Evolutionary conservation across 805 yeast genomes (phyloP).

Genomic region (Wickerhamomyces chambardii): DNA sequence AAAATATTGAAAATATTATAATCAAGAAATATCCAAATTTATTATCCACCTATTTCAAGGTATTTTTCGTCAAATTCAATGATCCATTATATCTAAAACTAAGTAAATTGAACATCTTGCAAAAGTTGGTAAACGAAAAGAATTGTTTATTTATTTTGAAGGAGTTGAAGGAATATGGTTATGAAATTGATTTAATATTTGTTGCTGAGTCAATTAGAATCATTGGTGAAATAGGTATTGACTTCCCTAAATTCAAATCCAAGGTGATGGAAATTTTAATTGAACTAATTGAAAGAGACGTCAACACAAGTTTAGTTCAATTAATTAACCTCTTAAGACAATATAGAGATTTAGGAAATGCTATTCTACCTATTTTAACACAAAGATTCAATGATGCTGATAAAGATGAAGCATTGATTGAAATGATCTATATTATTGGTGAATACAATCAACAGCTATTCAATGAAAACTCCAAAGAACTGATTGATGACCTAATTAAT

Average conservation of each 20-base stretch:
- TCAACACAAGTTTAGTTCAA: slow-evolving; percentile 55
- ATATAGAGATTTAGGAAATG: slow-evolving; percentile 41
- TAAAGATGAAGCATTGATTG: slow-evolving; percentile 40
- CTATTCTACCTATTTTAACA: slow-evolving; percentile 47
- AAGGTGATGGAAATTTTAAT: slow-evolving; percentile 54
- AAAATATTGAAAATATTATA: slow-evolving; percentile 74
- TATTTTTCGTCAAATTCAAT: slow-evolving; percentile 82
- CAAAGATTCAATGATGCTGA: slow-evolving; percentile 37
- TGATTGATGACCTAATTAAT: slow-evolving; percentile 33
- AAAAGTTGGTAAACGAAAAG: slow-evolving; percentile 53
- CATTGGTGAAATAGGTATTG: slow-evolving; percentile 65
- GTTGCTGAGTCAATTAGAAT: slow-evolving; percentile 59
- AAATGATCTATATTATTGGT: slow-evolving; percentile 63
- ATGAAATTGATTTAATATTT: slow-evolving; percentile 79
- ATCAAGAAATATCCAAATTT: slow-evolving; percentile 82
- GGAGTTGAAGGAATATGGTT: slow-evolving; percentile 71
- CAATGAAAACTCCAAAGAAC: slow-evolving; percentile 31
- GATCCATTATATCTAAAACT: slow-evolving; percentile 74
- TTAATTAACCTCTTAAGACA: slow-evolving; percentile 61
- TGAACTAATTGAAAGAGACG: slow-evolving; percentile 51
- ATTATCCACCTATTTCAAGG: slow-evolving; percentile 71
- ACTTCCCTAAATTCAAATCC: slow-evolving; percentile 38
- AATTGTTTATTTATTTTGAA: slow-evolving; percentile 53
- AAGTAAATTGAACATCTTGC: slow-evolving; percentile 69
- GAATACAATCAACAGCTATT: slow-evolving; percentile 59